Base-by-base conservation (phyloP, 345 rosid species). In the Hibiscus trionum region DNA sequence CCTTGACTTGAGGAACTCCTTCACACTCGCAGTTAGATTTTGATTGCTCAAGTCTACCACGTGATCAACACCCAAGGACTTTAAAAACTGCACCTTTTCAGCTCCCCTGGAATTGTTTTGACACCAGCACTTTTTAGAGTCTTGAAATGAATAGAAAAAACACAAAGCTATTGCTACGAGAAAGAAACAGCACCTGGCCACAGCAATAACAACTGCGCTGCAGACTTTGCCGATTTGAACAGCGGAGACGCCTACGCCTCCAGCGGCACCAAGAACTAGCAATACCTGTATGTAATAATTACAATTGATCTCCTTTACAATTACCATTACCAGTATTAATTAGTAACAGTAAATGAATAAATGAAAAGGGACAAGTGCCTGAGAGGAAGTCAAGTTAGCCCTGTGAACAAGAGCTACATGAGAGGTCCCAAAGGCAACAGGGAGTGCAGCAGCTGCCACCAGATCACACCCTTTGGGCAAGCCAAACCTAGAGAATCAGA, bases 231-330 rank as follows among this genome's bases (percentile, higher is more conserved):
- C 99, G 42, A 95, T 90, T 81, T 95, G 98, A 5, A 90, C 90
- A 58, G 98, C 98, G 37, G 98, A 88, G 73, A 89, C 81, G 11
- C 99, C 99, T 72, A 95, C 99, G 11, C 98, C 99, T 76, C 99
- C 97, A 68, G 97, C 98, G 4, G 99, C 99, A 33, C 99, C 97
- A 57, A 95, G 87, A 82, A 95, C 96, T 75, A 92, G 68, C 76
- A 95, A 80, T 21, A 92, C 98, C 98, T 94, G 72, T 66, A 66
- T 9, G 11, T 21, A 21, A 61, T 61, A 11, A 42, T 42, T 42
- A 24, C 33, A 2, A 11, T 1, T 58, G 26, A 19, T 2, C 53
- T 42, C 67, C 67, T 35, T 35, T 35, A 37, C 50, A 65, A 46
- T 66, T 46, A 14, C 55, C 6, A 55, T 11, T 7, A 16, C 11